Conservation (phyloP, 2,329 filamentous ascomycete genomes). For the Trichoderma breve region DNA sequence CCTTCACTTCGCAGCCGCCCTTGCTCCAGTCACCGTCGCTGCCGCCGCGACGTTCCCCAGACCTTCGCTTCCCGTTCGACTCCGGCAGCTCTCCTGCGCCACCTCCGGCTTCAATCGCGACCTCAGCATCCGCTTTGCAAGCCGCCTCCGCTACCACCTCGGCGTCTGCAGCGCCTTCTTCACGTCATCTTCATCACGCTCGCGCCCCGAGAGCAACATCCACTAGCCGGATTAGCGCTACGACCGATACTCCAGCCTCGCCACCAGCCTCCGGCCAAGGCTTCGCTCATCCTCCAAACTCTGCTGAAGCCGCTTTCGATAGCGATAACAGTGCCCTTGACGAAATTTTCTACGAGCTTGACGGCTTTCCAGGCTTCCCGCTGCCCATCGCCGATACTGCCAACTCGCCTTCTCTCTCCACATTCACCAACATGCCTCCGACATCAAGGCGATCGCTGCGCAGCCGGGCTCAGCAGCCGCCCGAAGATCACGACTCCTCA, state of each 20-base stretch:
- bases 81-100: not conserved
- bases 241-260: not conserved
- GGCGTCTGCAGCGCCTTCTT: not conserved
- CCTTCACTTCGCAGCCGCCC: not conserved
- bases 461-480: not conserved
- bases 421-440: constrained; percentile 30
- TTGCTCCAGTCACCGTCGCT: not conserved
- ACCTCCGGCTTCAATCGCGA: not conserved
- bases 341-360: constrained; percentile 29
- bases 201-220: not conserved
- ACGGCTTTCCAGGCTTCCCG: constrained; percentile 16
- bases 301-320: not conserved
- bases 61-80: not conserved
- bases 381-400: constrained; percentile 27
- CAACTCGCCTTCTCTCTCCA: constrained; percentile 28
- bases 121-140: not conserved
- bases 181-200: not conserved
- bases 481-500: not conserved
- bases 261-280: not conserved
- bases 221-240: not conserved
- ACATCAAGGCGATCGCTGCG: constrained; percentile 2
- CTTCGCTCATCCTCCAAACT: not conserved
- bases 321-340: constrained; percentile 23
- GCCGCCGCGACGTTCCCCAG: not conserved
- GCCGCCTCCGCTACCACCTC: not conserved